Conservation (phyloP, 2,329 filamentous ascomycete genomes). For the Xylariaceae sp. region DNA sequence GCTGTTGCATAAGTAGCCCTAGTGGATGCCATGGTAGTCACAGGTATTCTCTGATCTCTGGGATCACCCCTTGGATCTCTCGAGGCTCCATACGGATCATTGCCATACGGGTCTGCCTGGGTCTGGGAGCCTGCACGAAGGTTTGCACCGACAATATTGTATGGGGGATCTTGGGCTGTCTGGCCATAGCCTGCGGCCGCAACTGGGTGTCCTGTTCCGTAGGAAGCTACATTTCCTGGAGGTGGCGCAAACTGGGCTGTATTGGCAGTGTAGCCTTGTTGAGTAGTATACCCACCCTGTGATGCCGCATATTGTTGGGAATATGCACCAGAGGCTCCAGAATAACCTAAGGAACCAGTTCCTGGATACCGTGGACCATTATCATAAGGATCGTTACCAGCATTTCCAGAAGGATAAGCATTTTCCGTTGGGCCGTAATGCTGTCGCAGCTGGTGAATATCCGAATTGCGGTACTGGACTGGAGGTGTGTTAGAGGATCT, state of each 20-base stretch:
- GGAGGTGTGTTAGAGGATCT: slow-evolving; percentile 65
- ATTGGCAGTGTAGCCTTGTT: slow-evolving; percentile 40
- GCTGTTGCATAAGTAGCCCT: slow-evolving; percentile 43
- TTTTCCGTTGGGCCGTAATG: slow-evolving; percentile 54
- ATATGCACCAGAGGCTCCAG: slow-evolving; percentile 51
- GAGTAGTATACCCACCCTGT: slow-evolving; percentile 42
- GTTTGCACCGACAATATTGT: slow-evolving; percentile 41
- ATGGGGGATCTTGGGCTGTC: slow-evolving; percentile 40
- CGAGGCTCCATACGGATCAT: slow-evolving; percentile 38
- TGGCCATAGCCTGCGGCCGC: slow-evolving; percentile 39
- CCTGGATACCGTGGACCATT: slow-evolving; percentile 59
- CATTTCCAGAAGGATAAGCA: slow-evolving; percentile 38
- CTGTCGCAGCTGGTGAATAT: slow-evolving; percentile 55
- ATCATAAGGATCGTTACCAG: slow-evolving; percentile 44
- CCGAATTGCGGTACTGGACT: slow-evolving; percentile 65
- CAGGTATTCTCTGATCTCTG: slow-evolving; percentile 40
- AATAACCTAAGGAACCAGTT: slow-evolving; percentile 57
- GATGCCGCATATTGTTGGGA: slow-evolving; percentile 40
- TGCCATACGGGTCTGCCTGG: slow-evolving; percentile 36
- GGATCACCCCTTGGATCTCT: slow-evolving; percentile 34
- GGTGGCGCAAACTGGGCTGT: slow-evolving; percentile 38
- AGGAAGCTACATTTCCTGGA: slow-evolving; percentile 38
- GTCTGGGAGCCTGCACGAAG: slow-evolving; percentile 29
- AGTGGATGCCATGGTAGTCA: slow-evolving; percentile 40
- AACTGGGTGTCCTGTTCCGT: slow-evolving; percentile 34